Conservation (phyloP, 73 alveolate species). For the Paramecium sonneborni region DNA sequence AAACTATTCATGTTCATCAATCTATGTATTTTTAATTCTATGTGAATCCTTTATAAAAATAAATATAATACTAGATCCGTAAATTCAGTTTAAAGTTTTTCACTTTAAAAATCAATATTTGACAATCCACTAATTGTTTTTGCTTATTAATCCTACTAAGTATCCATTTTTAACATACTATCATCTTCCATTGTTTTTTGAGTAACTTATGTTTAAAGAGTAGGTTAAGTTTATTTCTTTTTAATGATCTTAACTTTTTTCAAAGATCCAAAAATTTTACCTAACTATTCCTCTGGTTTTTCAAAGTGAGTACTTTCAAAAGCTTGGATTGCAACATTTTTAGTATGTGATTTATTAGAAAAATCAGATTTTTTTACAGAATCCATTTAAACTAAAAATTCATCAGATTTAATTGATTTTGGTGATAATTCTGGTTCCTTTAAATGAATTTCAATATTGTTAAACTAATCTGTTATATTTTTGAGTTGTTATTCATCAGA, state of each 20-base stretch:
- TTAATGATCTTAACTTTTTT: conserved; percentile 11
- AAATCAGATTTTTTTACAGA: conserved; percentile 7
- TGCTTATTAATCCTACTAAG: not conserved
- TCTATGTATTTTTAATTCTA: not conserved
- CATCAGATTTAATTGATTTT: conserved; percentile 41
- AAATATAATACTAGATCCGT: not conserved
- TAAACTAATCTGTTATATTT: not conserved
- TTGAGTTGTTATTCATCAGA: not conserved
- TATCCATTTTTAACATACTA: not conserved
- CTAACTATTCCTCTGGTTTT: not conserved
- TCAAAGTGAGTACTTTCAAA: conserved; percentile 24
- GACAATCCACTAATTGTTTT: conserved; percentile 15
- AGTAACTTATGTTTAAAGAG: not conserved
- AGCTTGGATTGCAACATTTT: not conserved
- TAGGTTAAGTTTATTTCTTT: conserved; percentile 1
- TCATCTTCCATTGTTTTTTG: not conserved
- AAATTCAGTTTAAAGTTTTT: not conserved
- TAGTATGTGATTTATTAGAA: not conserved
- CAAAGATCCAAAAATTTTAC: conserved; percentile 36
- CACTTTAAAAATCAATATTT: not conserved
- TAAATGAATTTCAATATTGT: not conserved
- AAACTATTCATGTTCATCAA: not conserved
- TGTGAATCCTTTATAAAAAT: not conserved
- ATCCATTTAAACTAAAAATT: conserved; percentile 28
- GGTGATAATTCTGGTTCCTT: not conserved